A percentile compares a stretch with the other conserved stretches of the same genome.
Conservation (phyloP, 441 rosid species). For the Corymbia citriodora region DNA sequence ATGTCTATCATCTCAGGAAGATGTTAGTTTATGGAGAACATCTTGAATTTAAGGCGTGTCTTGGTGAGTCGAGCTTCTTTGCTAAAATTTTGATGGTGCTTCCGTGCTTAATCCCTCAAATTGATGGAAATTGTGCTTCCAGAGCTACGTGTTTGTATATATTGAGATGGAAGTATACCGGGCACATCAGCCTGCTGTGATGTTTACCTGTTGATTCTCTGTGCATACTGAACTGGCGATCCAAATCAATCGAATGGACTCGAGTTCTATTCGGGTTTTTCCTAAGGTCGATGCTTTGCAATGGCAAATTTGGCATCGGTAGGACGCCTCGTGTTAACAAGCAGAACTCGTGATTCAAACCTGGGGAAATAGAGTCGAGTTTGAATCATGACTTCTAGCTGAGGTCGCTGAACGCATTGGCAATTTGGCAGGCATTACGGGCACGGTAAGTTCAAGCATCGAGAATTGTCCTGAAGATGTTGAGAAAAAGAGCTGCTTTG, state of each 20-base stretch:
- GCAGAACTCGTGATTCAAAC: background rate
- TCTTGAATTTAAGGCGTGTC: background rate
- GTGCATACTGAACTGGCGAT: background rate
- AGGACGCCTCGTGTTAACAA: background rate
- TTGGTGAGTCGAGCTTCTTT: background rate
- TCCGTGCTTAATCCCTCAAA: background rate
- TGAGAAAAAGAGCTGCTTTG: background rate
- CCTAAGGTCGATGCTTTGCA: background rate
- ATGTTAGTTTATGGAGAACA: background rate
- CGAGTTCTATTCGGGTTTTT: background rate
- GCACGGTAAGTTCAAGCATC: background rate
- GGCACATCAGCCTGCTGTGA: background rate
- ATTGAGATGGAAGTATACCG: background rate
- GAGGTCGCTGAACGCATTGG: background rate
- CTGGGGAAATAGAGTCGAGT: background rate
- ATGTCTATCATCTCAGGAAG: background rate
- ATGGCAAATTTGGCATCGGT: background rate
- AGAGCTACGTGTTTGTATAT: background rate
- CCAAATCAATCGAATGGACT: background rate
- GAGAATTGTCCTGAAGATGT: background rate
- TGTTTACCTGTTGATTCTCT: background rate
- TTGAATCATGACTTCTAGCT: background rate
- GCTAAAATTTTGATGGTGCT: background rate
- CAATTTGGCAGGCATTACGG: background rate
- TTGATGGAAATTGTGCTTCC: background rate